A percentile compares a stretch with the other conserved stretches of the same genome.
phyloP scores from a whole-genome alignment of 331 rosid genomes.

The Acacia concinna region DNA sequence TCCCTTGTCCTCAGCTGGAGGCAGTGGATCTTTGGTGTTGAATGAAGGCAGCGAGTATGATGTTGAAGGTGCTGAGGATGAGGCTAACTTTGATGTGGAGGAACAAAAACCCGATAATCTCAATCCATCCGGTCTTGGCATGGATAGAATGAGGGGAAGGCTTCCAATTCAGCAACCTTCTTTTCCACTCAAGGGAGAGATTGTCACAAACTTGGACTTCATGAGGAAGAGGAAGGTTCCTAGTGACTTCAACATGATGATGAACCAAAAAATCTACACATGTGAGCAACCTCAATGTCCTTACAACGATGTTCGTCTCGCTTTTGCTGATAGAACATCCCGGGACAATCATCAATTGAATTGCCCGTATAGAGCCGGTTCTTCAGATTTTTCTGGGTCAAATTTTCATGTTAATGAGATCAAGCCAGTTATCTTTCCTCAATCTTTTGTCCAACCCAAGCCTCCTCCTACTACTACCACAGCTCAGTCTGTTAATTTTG shows the following conservation, averaged over 20 bases:
- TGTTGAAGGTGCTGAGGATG: constrained; percentile 62
- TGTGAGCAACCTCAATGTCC: constrained; percentile 57
- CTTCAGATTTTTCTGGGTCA: constrained; percentile 45
- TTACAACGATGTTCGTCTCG: constrained; percentile 46
- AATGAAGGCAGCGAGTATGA: constrained; percentile 58
- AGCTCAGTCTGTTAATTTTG: constrained; percentile 20
- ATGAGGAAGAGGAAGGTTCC: constrained; percentile 51
- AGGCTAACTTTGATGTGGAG: constrained; percentile 45
- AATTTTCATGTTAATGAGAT: constrained; percentile 46
- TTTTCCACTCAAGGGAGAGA: constrained; percentile 48
- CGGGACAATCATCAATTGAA: constrained; percentile 66
- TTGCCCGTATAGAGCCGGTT: constrained; percentile 37
- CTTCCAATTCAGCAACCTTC: constrained; percentile 32
- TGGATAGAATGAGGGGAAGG: constrained; percentile 39
- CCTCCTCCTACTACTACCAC: constrained; percentile 1
- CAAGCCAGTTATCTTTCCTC: constrained; percentile 42
- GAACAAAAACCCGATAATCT: constrained; percentile 44
- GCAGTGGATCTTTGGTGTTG: constrained; percentile 51
- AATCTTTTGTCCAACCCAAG: constrained; percentile 39
- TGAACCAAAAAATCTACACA: constrained; percentile 50
- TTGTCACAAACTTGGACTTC: constrained; percentile 36
- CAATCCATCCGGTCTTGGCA: constrained; percentile 24
- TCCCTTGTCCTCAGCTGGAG: constrained; percentile 42
- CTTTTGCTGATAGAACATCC: constrained; percentile 48
- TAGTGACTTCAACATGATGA: constrained; percentile 38